Conservation (phyloP, 768 basidiomycete species). For the Psilocybe subaeruginosa region DNA sequence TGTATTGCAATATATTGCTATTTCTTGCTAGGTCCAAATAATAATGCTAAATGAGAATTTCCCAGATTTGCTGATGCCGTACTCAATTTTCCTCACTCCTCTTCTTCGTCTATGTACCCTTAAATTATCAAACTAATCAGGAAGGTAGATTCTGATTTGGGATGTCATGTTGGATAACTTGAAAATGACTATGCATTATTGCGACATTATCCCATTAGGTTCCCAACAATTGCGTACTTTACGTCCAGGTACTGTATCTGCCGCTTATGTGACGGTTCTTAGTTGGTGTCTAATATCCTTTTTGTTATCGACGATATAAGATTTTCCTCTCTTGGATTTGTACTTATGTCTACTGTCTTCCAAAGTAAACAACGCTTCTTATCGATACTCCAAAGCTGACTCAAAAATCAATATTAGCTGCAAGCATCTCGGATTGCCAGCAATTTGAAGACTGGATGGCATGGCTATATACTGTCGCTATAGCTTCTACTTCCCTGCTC, state of each 20-base stretch:
- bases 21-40: no score
- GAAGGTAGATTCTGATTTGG: conserved; percentile 7
- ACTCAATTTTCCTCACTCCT: no score
- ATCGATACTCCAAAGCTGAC: background rate
- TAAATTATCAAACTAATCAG: no score
- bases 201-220: conserved; percentile 14
- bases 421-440: background rate
- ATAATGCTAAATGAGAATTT: no score
- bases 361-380: background rate
- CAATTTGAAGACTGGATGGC: background rate
- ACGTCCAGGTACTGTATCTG: conserved; percentile 21
- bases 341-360: background rate
- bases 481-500: conserved; percentile 11
- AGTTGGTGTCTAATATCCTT: background rate
- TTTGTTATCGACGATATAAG: background rate
- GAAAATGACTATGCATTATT: conserved; percentile 25
- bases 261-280: background rate
- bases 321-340: conserved; percentile 8
- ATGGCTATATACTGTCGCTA: background rate
- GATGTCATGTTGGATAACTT: conserved; percentile 6
- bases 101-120: no score
- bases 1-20: no score
- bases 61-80: no score
- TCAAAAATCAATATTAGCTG: background rate
- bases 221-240: conserved; percentile 27